Evolutionary conservation across 345 rosid genomes (phyloP).

Genomic region (Ailanthus altissimus): DNA sequence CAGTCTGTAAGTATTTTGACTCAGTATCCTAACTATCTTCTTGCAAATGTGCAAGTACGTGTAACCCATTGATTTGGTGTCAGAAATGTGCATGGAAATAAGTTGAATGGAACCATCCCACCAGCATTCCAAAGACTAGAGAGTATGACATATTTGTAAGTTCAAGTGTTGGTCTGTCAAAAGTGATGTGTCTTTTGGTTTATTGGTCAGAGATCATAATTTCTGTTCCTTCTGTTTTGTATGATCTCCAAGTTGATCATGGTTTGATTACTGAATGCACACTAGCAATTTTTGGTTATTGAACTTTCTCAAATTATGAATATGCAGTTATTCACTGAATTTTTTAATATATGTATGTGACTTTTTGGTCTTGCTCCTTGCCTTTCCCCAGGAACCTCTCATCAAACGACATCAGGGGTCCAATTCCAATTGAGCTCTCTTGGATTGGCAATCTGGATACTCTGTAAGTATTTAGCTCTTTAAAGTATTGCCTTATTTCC

Average conservation of each 20-base stretch:
- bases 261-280: background rate
- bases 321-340: background rate
- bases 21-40: background rate
- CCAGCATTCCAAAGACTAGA: constrained; percentile 78
- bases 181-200: background rate
- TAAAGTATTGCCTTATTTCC: constrained; percentile 9
- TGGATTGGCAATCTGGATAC: constrained; percentile 89
- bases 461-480: constrained; percentile 54
- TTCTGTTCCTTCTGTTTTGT: background rate
- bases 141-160: constrained; percentile 93
- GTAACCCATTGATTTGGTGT: constrained; percentile 23
- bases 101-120: constrained; percentile 75
- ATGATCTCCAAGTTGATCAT: background rate
- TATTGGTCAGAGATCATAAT: background rate
- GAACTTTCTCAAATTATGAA: background rate
- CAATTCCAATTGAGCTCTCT: constrained; percentile 86
- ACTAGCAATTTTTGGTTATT: background rate
- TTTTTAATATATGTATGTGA: background rate
- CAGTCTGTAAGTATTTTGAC: constrained; percentile 63
- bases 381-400: constrained; percentile 69
- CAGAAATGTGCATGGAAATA: constrained; percentile 89
- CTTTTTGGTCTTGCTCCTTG: background rate
- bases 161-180: constrained; percentile 8
- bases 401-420: constrained; percentile 67
- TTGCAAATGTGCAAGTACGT: background rate